Percentiles rank a stretch among this genome's conserved stretches.
These are phyloP conservation scores for Gossypium aridum DNA, from an alignment of 441 rosid species.

Conservation along the genomic window DNA sequence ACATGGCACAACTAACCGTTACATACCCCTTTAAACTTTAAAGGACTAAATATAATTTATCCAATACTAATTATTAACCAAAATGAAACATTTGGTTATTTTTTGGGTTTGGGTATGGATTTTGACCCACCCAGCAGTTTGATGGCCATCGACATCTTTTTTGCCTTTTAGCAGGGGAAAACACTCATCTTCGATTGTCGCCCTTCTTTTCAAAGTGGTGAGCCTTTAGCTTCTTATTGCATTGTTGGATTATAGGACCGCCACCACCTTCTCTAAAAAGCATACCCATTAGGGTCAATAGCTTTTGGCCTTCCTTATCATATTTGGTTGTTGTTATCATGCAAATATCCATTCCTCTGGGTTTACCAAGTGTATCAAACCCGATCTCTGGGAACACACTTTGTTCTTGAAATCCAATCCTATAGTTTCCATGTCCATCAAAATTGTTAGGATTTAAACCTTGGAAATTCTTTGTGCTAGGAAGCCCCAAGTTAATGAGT, in stretches of 20 bases:
- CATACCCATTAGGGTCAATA: slow-evolving; percentile 89
- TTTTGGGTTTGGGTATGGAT: too few relatives aligned
- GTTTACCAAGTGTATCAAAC: slow-evolving; percentile 54
- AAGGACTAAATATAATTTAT: too few relatives aligned
- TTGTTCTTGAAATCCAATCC: slow-evolving; percentile 71
- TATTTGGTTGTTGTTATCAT: slow-evolving; percentile 67
- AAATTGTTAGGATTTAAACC: slow-evolving; percentile 76
- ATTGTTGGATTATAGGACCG: slow-evolving; percentile 12
- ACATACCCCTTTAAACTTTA: too few relatives aligned
- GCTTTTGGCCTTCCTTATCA: slow-evolving; percentile 67
- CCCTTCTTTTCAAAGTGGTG: slow-evolving; percentile 75
- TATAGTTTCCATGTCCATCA: slow-evolving; percentile 86
- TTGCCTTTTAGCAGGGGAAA: neutral
- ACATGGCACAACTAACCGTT: too few relatives aligned
- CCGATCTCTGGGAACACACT: slow-evolving; percentile 81
- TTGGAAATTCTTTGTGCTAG: slow-evolving; percentile 84
- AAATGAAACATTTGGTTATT: too few relatives aligned
- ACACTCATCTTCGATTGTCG: slow-evolving; percentile 41
- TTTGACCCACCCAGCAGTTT: too few relatives aligned
- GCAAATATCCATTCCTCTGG: slow-evolving; percentile 91
- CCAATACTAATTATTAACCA: too few relatives aligned
- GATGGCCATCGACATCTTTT: neutral
- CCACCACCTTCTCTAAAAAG: slow-evolving; percentile 72
- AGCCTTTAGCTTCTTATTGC: slow-evolving; percentile 75
- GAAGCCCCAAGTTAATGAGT: slow-evolving; percentile 85